Evolutionary conservation across 2,329 filamentous ascomycete genomes (phyloP).

Genomic region (Xylariaceae sp.): DNA sequence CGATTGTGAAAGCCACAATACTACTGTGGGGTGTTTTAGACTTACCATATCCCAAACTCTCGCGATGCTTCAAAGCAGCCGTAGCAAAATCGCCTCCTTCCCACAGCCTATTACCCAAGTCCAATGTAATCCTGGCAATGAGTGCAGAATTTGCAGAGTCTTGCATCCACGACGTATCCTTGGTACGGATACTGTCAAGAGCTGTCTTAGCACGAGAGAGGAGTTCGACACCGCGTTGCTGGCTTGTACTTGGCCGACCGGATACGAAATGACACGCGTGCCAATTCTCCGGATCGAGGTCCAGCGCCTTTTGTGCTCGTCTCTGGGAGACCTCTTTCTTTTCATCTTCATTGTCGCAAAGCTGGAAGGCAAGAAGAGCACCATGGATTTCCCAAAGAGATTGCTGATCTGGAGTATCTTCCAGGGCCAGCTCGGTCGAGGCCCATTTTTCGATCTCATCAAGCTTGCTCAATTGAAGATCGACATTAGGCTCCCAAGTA

Average conservation of each 20-base stretch:
- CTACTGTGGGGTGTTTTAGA: too few relatives aligned
- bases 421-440: slow-evolving; percentile 12
- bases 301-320: slow-evolving; percentile 24
- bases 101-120: slow-evolving; percentile 28
- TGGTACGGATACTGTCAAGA: slow-evolving; percentile 19
- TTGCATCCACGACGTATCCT: slow-evolving; percentile 19
- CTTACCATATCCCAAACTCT: slow-evolving; percentile 19
- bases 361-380: slow-evolving; percentile 26
- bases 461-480: slow-evolving; percentile 20
- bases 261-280: slow-evolving; percentile 30
- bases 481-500: slow-evolving; percentile 17
- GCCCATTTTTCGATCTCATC: slow-evolving; percentile 26
- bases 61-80: slow-evolving; percentile 25
- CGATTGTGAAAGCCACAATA: too few relatives aligned
- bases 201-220: slow-evolving; percentile 25
- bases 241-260: slow-evolving; percentile 20
- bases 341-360: slow-evolving; percentile 21
- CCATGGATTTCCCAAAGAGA: slow-evolving; percentile 31
- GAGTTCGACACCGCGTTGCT: slow-evolving; percentile 23
- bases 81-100: slow-evolving; percentile 21
- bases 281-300: slow-evolving; percentile 28
- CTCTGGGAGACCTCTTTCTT: slow-evolving; percentile 21
- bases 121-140: slow-evolving; percentile 28
- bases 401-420: slow-evolving; percentile 18
- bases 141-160: slow-evolving; percentile 24